Percentiles rank a stretch among this genome's conserved stretches.
Evolutionary conservation across 352 stramenopile genomes (phyloP).

Genomic region (Phytophthora nicotianae): DNA sequence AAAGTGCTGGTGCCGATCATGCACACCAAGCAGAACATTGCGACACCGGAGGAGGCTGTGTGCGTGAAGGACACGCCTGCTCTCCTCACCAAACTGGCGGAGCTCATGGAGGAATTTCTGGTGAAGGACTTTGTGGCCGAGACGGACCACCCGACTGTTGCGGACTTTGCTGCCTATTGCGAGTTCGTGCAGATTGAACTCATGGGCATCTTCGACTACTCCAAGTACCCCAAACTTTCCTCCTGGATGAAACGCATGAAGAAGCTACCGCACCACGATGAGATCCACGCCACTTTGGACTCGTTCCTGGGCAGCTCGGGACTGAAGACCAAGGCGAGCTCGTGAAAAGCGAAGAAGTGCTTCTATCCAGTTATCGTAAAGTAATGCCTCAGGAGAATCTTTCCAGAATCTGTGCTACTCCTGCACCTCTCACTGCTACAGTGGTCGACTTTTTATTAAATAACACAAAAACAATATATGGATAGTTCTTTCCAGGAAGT

Average conservation of each 20-base stretch:
- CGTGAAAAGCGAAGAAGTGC: conserved; percentile 8
- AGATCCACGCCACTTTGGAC: conserved; percentile 38
- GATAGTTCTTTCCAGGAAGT: no score
- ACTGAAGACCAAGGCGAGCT: conserved; percentile 21
- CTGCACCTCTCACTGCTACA: no score
- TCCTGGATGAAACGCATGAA: conserved; percentile 42
- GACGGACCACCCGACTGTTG: conserved; percentile 39
- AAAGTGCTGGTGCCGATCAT: conserved; percentile 51
- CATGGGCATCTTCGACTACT: conserved; percentile 42
- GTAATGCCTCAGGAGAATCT: no score
- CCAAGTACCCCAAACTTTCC: conserved; percentile 27
- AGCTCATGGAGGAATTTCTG: conserved; percentile 42
- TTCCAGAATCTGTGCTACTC: no score
- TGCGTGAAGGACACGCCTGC: conserved; percentile 24
- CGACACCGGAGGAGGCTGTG: conserved; percentile 27
- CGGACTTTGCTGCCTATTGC: conserved; percentile 52
- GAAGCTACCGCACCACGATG: conserved; percentile 40
- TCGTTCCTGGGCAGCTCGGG: conserved; percentile 39
- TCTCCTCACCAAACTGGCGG: conserved; percentile 27
- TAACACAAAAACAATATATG: no score
- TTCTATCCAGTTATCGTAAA: no score
- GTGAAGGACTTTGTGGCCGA: conserved; percentile 31
- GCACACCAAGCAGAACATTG: conserved; percentile 27
- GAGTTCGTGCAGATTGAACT: conserved; percentile 45
- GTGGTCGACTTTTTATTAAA: no score